phyloP scores from a whole-genome alignment of 495 filamentous ascomycete genomes.

The Melanomma pulvis-pyrius region DNA sequence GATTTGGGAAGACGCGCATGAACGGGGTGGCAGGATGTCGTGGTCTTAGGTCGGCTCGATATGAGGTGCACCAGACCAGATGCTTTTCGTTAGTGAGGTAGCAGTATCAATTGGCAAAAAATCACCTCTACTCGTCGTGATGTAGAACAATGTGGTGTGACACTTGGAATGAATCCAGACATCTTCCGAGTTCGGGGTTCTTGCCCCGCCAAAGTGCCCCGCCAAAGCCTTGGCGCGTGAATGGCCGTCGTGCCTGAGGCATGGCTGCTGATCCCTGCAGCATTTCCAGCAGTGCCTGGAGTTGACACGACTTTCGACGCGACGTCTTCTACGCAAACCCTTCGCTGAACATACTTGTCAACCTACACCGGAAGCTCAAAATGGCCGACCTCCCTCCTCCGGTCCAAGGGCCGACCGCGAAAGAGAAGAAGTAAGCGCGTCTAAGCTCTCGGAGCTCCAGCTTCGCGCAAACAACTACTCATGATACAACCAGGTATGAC shows the following conservation, averaged over 20 bases:
- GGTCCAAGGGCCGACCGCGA: slow-evolving; percentile 46
- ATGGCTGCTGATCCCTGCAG: slow-evolving; percentile 18
- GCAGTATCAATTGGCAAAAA: neutral
- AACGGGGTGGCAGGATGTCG: neutral
- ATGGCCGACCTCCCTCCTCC: slow-evolving; percentile 41
- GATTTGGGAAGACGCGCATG: neutral
- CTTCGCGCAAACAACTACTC: slow-evolving; percentile 1
- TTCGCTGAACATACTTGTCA: no score
- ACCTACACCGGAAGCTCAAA: neutral
- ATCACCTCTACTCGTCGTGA: neutral
- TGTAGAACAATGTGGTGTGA: neutral
- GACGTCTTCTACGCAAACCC: neutral
- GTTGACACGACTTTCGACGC: neutral
- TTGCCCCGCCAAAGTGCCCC: slow-evolving; percentile 2
- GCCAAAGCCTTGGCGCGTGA: neutral
- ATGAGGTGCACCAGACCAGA: neutral
- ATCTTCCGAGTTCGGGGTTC: no score
- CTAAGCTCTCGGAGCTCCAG: slow-evolving; percentile 18
- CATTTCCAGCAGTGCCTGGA: slow-evolving; percentile 32
- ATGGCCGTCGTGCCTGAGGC: neutral
- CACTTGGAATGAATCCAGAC: no score
- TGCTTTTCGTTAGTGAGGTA: neutral
- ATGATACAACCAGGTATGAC: slow-evolving; percentile 65
- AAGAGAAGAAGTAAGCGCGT: slow-evolving; percentile 46
- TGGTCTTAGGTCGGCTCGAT: neutral